Base-by-base conservation (phyloP, 78 protist species). In the Speleostelium caveatum region DNA sequence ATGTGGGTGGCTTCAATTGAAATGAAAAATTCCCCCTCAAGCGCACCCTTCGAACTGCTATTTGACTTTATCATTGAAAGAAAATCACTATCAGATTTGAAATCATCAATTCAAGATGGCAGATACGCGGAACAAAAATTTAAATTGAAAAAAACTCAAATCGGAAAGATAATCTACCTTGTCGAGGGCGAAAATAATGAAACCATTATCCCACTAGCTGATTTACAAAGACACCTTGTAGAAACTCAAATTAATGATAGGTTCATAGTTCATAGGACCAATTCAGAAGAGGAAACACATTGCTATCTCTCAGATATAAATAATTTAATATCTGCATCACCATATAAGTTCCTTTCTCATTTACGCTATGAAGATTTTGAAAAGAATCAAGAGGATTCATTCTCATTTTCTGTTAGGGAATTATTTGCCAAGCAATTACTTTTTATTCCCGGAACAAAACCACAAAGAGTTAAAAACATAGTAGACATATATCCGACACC, bases 81-180 rank as follows among this genome's bases (percentile, higher is more conserved):
- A 56, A 75, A 75, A 35, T 30, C 16, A 17, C 22, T 75, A 21
- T 24, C 38, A 12, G 93, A 87, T 49, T 26, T 87, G 35, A 0
- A 28, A 8, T 60, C 58, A 3, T 56, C 73, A 3, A 30, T 16
- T 22, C 45, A 8, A 4, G 93, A 87, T 65, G 93, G 93, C 7
- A 3, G 93, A n/a, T 87, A 75, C 62, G 36, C 38, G n/a, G 69
- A 75, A 6, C 93, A 86, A 22, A 86, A 87, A 36, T 67, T 36
- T n/a, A 14, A 69, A 7, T 35, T 87, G 5, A 60, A 28, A 26
- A 30, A 30, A 35, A 75, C 32, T 63, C 79, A 79, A 6, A n/a
- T 87, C 1, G 38, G 28, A n/a, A 73, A 66, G 10, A 51, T 67
- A 0, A 60, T 66, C 36, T 87, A 87, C 36, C 67, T 87, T 24